phyloP scores from a whole-genome alignment of 805 yeast species.

The Candida hungchunana region DNA sequence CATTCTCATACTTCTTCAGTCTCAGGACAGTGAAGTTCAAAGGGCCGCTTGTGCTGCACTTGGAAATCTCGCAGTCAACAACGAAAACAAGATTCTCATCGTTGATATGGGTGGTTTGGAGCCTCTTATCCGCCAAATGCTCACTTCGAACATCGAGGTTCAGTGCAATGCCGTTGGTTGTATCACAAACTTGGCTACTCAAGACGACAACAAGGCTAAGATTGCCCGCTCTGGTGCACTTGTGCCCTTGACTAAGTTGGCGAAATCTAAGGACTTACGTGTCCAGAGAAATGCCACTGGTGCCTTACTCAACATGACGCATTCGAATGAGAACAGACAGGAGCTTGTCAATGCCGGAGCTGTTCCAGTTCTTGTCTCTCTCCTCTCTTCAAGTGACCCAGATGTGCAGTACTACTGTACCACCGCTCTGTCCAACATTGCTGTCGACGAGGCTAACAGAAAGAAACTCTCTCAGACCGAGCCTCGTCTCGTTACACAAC shows the following conservation, averaged over 20 bases:
- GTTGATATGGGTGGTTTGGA: slow-evolving; percentile 98
- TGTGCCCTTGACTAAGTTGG: slow-evolving; percentile 89
- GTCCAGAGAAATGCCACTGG: slow-evolving; percentile 99
- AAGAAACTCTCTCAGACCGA: slow-evolving; percentile 86
- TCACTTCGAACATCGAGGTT: slow-evolving; percentile 93
- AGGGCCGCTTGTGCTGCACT: slow-evolving; percentile 98
- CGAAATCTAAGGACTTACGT: slow-evolving; percentile 89
- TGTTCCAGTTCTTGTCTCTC: slow-evolving; percentile 88
- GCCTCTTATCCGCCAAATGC: slow-evolving; percentile 95
- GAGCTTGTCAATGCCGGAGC: slow-evolving; percentile 98
- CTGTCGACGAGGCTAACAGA: slow-evolving; percentile 91
- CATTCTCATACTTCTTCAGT: slow-evolving; percentile 78
- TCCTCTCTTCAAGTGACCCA: slow-evolving; percentile 81
- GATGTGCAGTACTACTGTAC: slow-evolving; percentile 99
- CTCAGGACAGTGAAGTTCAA: slow-evolving; percentile 90
- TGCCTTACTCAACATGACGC: slow-evolving; percentile 96
- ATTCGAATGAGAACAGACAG: slow-evolving; percentile 91
- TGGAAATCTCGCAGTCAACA: slow-evolving; percentile 97
- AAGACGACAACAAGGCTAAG: slow-evolving; percentile 92
- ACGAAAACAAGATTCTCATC: slow-evolving; percentile 86
- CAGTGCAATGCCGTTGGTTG: slow-evolving; percentile 99
- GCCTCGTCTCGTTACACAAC: slow-evolving; percentile 82
- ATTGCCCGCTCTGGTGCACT: slow-evolving; percentile 96
- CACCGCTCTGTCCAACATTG: slow-evolving; percentile 93
- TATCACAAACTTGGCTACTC: slow-evolving; percentile 95